Evolutionary conservation across 441 rosid genomes (phyloP), one percentile per base, ranked within the genome.

Genomic region (Biscutella laevigata): DNA sequence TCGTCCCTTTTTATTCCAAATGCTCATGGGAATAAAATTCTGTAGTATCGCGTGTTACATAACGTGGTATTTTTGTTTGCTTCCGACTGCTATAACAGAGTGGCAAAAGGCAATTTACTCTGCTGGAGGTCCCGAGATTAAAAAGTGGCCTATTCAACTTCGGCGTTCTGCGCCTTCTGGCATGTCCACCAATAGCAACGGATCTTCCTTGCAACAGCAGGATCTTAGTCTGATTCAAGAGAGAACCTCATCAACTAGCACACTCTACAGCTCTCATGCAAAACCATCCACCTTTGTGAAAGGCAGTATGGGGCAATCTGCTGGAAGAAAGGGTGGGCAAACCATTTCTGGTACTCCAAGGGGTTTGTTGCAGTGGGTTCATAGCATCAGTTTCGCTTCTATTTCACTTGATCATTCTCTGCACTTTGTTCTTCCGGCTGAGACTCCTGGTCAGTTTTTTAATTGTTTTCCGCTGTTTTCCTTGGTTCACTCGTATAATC

Each of bases 81-180:
- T 32, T 54, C 41, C 15, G 43, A 24, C 25, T 58, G 37, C 30
- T 71, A 46, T 55, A 64, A 71, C 83, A 94, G 99, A 89, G 73
- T 94, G 99, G 99, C 97, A 90, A 71, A 94, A 87, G 58, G 98
- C 99, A 51, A 83, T 94, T 61, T 84, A 80, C 77, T 77, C 96
- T 13, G 94, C 85, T 57, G 95, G 94, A 36, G 96, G 94, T 34
- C 77, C 96, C 39, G 99, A 94, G 70, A 67, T 85, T 71, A 94
- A 87, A 72, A 90, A 80, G 71, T 94, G 99, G 99, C 86, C 96
- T 11, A 63, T 85, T 64, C 99, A 94, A 74, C 81, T 89, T 51
- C 84, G 98, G 16, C 81, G 92, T 64, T 79, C 96, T 54, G 76
- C 73, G 15, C 81, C 86, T 58, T 90, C 85, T 54, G 97, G 97